Percentiles rank a stretch among this genome's conserved stretches.
Evolutionary conservation across 306 rosid species (phyloP).

Genomic region (Myrica gale): DNA sequence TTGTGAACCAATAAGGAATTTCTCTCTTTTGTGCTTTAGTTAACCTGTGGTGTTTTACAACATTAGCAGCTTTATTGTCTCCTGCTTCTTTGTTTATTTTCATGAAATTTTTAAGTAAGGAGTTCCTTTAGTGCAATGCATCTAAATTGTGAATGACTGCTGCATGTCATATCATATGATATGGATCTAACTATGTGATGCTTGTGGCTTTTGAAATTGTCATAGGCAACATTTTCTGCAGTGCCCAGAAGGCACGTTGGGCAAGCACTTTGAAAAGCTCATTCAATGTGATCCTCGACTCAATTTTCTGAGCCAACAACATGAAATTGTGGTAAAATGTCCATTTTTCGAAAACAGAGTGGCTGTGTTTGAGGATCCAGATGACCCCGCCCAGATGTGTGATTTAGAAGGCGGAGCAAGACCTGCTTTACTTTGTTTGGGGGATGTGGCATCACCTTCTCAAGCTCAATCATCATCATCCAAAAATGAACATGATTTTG

Average conservation of each 20-base stretch:
- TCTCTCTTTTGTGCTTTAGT: not conserved
- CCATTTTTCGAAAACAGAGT: conserved; percentile 62
- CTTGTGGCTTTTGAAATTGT: conserved; percentile 14
- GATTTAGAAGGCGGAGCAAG: conserved; percentile 42
- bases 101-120: not conserved
- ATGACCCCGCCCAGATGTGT: conserved; percentile 37
- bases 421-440: conserved; percentile 41
- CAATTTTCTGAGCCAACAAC: conserved; percentile 61
- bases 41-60: not conserved
- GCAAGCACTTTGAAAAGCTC: conserved; percentile 82
- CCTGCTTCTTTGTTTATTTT: not conserved
- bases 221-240: conserved; percentile 65
- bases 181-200: not conserved
- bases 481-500: conserved; percentile 49
- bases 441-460: conserved; percentile 56
- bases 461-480: conserved; percentile 60
- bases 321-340: conserved; percentile 59
- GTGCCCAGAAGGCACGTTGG: conserved; percentile 62
- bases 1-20: not conserved
- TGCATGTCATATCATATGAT: not conserved
- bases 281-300: conserved; percentile 85
- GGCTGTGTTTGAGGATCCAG: conserved; percentile 33
- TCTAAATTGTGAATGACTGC: not conserved
- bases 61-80: not conserved
- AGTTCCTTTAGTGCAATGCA: not conserved